Evolutionary conservation across 2,329 filamentous ascomycete species (phyloP), one percentile per base, ranked within the genome.

Genomic region (Tolypocladium sp.): DNA sequence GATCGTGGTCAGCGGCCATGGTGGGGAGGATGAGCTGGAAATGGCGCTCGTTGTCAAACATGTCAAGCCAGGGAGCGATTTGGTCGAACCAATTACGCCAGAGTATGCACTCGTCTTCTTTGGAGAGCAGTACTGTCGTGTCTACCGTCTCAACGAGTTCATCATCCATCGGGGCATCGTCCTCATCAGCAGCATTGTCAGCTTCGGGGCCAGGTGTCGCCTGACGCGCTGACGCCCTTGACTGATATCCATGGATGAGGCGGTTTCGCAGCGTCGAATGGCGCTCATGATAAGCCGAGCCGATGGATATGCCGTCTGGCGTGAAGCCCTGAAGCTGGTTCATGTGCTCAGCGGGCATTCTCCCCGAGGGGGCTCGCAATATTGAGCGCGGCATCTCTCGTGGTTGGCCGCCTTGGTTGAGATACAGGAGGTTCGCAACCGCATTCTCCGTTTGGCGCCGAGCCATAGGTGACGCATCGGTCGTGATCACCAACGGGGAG

Each of bases 1-100:
- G 75, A 1, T 73, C 70, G 2, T 77, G 72, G 6, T 72, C 67
- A 35, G 74, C 73, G 1, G 78, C 76, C 65, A 82, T 74, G 22
- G 74, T 73, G 0, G 80, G 78, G 5, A 82, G 70, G 6, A 76
- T 74, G 8, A 77, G 74, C 25, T 76, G 76, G 61, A 82, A 82
- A 35, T 79, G 74, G 1, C 74, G 70, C 55, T 78, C 70, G 37
- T 73, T 72, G 62, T 82, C 80, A 57, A 83, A 82, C 69, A 80
- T 82, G 59, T 83, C 80, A 1, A 82, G 74, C 79, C 74, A 76
- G 0, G 73, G 74, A 2, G 75, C 72, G 46, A 77, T 69, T 38
- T 77, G 74, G 30, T 74, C 69, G 56, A 77, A 70, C 68, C 74
- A 77, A 56, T 76, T 76, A 57, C 70, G 73, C 75, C 74, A 77